phyloP scores from a whole-genome alignment of 441 rosid genomes.

The Mallotus japonicus region DNA sequence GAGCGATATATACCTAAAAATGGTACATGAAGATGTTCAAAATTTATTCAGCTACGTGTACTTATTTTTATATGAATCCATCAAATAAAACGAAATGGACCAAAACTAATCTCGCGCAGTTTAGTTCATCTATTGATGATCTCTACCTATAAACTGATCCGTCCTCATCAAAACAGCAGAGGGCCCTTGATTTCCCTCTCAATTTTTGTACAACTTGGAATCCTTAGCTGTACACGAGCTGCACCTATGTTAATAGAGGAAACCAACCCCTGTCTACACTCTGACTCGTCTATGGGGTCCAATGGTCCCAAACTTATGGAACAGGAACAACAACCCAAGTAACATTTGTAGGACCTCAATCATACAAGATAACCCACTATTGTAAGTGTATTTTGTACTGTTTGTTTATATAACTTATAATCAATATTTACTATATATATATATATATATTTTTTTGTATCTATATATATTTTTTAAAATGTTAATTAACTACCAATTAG shows the following conservation, averaged over 20 bases:
- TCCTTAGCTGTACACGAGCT: slow-evolving; percentile 35
- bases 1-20: no score
- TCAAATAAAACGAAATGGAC: not conserved
- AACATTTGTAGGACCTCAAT: slow-evolving; percentile 16
- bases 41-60: no score
- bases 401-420: no score
- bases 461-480: no score
- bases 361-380: not conserved
- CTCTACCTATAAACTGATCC: slow-evolving; percentile 11
- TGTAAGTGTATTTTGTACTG: no score
- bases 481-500: no score
- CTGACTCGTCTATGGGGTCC: slow-evolving; percentile 32
- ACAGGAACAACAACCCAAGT: slow-evolving; percentile 20
- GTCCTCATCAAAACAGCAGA: not conserved
- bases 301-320: slow-evolving; percentile 38
- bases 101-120: not conserved
- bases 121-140: not conserved
- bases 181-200: not conserved
- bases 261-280: slow-evolving; percentile 22
- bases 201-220: slow-evolving; percentile 27
- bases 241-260: slow-evolving; percentile 24
- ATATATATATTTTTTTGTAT: no score
- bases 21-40: no score
- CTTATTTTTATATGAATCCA: not conserved
- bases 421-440: no score